These are phyloP conservation scores for Nymphaea colorata DNA, from an alignment of 164 flowering plant genomes.

Conservation along the genomic window DNA sequence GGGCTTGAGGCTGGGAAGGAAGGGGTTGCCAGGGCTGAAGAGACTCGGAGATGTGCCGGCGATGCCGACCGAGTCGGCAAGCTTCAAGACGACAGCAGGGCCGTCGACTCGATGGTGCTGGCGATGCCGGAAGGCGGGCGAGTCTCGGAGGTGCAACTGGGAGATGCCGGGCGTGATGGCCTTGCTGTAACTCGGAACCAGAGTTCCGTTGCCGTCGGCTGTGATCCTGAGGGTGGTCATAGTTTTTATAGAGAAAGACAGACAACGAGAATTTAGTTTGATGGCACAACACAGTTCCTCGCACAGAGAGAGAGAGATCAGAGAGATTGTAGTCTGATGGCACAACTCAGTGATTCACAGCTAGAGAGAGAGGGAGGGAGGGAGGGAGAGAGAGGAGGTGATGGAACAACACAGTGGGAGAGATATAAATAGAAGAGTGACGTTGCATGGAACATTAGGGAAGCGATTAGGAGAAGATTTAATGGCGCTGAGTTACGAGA, in stretches of 20 bases:
- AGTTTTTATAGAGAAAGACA: not conserved
- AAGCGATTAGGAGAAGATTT: no score
- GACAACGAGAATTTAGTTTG: not conserved
- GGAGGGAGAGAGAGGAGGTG: constrained; percentile 1
- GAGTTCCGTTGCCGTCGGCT: not conserved
- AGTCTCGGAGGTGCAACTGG: not conserved
- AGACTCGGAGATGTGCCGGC: not conserved
- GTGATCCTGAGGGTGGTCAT: not conserved
- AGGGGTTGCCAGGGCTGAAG: not conserved
- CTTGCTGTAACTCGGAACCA: not conserved
- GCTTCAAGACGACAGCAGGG: no score
- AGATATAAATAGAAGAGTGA: not conserved
- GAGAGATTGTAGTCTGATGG: not conserved
- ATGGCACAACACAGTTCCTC: not conserved
- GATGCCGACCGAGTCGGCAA: not conserved
- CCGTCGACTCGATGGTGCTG: no score
- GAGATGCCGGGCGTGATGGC: no score
- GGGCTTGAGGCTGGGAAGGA: not conserved
- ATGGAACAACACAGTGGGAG: not conserved
- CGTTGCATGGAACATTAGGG: no score
- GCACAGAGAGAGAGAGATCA: not conserved
- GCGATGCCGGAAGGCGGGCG: not conserved
- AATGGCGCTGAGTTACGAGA: no score
- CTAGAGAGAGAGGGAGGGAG: not conserved
- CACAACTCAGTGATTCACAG: not conserved